Conservation (phyloP, 192 early-diverging fungal species). For the Backusella westeae region DNA sequence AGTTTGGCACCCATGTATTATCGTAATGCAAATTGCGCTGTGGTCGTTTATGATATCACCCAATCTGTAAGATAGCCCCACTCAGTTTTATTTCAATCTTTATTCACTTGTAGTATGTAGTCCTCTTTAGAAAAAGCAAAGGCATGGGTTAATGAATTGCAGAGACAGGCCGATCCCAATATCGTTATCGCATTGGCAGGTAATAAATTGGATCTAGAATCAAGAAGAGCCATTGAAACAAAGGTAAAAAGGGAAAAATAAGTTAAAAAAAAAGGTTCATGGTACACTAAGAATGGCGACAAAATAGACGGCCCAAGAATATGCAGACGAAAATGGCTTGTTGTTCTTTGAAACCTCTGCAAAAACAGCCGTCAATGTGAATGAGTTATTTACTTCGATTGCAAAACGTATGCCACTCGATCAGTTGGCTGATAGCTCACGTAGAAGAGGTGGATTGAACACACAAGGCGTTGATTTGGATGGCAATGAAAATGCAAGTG, state of each 20-base stretch:
- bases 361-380: slow-evolving; percentile 62
- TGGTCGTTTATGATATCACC: slow-evolving; percentile 76
- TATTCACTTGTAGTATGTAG: slow-evolving; percentile 19
- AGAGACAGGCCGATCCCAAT: slow-evolving; percentile 67
- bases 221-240: slow-evolving; percentile 66
- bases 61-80: slow-evolving; percentile 48
- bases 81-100: background rate
- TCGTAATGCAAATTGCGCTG: slow-evolving; percentile 67
- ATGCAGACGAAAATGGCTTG: slow-evolving; percentile 61
- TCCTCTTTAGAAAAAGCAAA: slow-evolving; percentile 67
- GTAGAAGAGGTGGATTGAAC: slow-evolving; percentile 47
- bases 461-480: slow-evolving; percentile 50
- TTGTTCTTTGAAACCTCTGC: slow-evolving; percentile 70
- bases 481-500: slow-evolving; percentile 17
- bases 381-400: slow-evolving; percentile 58
- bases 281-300: background rate
- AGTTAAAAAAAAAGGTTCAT: background rate
- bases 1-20: slow-evolving; percentile 78
- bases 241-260: slow-evolving; percentile 40
- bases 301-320: slow-evolving; percentile 57
- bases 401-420: slow-evolving; percentile 72
- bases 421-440: slow-evolving; percentile 54
- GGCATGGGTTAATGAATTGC: slow-evolving; percentile 69
- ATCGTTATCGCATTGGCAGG: slow-evolving; percentile 71
- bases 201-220: slow-evolving; percentile 64